Base-by-base conservation (phyloP, 2,329 filamentous ascomycete genomes). In the Ophiostoma sp. region DNA sequence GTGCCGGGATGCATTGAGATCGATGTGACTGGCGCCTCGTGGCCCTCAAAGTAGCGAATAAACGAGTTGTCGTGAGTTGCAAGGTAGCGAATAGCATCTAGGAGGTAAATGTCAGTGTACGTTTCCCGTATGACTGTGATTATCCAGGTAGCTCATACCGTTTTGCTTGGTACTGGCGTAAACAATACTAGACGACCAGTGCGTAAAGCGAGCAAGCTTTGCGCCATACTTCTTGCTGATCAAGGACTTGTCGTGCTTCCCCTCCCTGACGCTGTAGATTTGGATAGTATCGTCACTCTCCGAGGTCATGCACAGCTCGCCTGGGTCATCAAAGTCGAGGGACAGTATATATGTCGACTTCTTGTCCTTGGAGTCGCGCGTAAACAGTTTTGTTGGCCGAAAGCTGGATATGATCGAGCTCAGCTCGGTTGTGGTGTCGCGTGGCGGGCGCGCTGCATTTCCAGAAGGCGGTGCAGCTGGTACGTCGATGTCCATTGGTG, bases 141-240 rank as follows among this genome's bases (percentile, higher is more conserved):
- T 40, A 7, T 62, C 12, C 12, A 62, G 14, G 5, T 41, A 41
- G 9, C 14, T 9, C n/a, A 5, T 81, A 92, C 90, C 86, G 75
- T 99, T 96, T 74, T 96, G 88, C 76, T 97, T 97, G 12, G 95
- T 99, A 76, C 92, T 96, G 66, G 95, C 93, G 75, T 98, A 97
- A 70, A 99, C 88, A 75, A 99, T 92, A 76, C 92, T 93, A 36
- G 92, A 92, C 72, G 89, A 89, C 70, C 94, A 91, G 76, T 98
- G 95, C 0, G 94, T 97, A 78, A 98, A 99, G 74, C 92, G 90
- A 49, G 95, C 95, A 68, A 97, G 85, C 76, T 97, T 95, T 18
- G 92, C 93, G 70, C 95, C 95, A 75, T 99, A 99, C 77, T 99
- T 99, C 76, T 98, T 96, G 79, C 91, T 96, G 66, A 96, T 88